Evolutionary conservation across 148 eudicot species (phyloP).

Genomic region (Heliamphora exappendiculata): DNA sequence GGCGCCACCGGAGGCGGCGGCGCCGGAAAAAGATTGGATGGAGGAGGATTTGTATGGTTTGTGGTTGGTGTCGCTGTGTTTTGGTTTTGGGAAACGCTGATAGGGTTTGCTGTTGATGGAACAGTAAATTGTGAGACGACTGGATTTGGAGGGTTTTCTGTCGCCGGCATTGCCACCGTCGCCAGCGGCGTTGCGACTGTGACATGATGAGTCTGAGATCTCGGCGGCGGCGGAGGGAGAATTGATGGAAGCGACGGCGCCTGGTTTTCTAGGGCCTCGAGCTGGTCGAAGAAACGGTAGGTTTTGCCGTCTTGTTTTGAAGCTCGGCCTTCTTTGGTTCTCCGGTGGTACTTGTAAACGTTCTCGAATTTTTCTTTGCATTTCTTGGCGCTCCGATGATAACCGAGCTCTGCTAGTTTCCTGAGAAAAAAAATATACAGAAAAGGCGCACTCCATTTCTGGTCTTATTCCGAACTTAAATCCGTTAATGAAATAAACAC

Average conservation of each 20-base stretch:
- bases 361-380: conserved; percentile 95
- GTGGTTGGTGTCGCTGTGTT: no score
- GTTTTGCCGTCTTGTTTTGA: conserved; percentile 42
- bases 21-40: conserved; percentile 4
- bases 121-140: conserved; percentile 28
- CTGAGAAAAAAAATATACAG: conserved; percentile 32
- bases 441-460: not conserved
- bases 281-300: conserved; percentile 64
- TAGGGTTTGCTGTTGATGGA: conserved; percentile 35
- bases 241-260: conserved; percentile 17
- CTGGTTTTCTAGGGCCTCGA: conserved; percentile 51
- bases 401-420: conserved; percentile 71
- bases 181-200: conserved; percentile 35
- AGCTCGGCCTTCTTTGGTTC: conserved; percentile 53
- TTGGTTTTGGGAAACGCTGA: no score
- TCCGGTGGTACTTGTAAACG: conserved; percentile 68
- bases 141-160: no score
- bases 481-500: conserved; percentile 17
- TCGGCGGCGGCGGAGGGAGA: no score
- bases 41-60: not conserved
- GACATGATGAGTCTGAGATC: conserved; percentile 20
- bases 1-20: conserved; percentile 4
- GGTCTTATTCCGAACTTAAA: not conserved
- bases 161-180: conserved; percentile 18
- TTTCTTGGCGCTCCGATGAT: conserved; percentile 65